A percentile compares a stretch with the other conserved stretches of the same genome.
These are phyloP conservation scores for Penicillium olsonii DNA, from an alignment of 2,329 filamentous ascomycete genomes.

Conservation along the genomic window DNA sequence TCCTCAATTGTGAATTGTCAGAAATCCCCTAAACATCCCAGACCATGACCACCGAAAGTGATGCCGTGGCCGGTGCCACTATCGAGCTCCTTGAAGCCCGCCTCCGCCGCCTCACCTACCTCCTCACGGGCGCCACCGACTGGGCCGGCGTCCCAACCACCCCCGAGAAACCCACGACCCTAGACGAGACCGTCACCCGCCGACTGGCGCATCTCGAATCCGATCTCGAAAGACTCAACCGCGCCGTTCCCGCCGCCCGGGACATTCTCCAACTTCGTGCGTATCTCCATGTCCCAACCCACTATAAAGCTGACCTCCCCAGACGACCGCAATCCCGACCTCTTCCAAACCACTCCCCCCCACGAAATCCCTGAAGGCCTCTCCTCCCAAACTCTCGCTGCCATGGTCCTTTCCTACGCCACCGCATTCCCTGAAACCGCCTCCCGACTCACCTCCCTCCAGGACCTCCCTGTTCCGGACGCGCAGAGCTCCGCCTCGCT, in stretches of 20 bases:
- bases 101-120: conserved; percentile 46
- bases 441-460: conserved; percentile 50
- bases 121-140: conserved; percentile 44
- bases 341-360: conserved; percentile 40
- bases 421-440: conserved; percentile 50
- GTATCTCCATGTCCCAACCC: conserved; percentile 11
- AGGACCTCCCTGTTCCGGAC: conserved; percentile 49
- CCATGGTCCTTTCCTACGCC: conserved; percentile 48
- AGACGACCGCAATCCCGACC: conserved; percentile 46
- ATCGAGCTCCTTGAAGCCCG: conserved; percentile 48
- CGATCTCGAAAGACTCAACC: conserved; percentile 41
- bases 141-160: conserved; percentile 42
- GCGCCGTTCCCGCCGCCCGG: conserved; percentile 39
- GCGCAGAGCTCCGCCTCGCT: conserved; percentile 44
- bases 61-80: conserved; percentile 40
- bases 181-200: conserved; percentile 42
- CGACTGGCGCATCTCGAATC: conserved; percentile 42
- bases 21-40: background rate
- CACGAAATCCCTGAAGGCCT: conserved; percentile 38
- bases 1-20: background rate
- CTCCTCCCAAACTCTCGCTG: conserved; percentile 38
- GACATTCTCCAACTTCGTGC: conserved; percentile 47
- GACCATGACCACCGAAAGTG: conserved; percentile 38
- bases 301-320: background rate
- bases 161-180: conserved; percentile 34